A percentile compares a stretch with the other conserved stretches of the same genome.
Evolutionary conservation across 106 monocot species (phyloP).

Genomic region (Phalaenopsis equestris): DNA sequence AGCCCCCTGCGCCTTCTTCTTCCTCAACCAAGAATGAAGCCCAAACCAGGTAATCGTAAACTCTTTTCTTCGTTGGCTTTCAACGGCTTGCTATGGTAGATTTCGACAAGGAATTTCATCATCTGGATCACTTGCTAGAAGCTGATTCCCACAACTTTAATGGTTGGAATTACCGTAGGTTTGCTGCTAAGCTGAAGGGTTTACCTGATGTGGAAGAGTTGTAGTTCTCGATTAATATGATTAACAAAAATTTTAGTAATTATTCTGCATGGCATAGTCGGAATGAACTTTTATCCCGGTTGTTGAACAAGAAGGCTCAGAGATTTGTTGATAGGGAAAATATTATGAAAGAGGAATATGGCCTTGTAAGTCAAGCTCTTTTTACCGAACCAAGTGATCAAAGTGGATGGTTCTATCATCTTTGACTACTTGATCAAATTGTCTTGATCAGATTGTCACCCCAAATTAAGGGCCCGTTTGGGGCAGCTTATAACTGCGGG

Average conservation of each 20-base stretch:
- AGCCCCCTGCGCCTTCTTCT: too few species aligned
- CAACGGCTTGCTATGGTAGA: constrained; percentile 26
- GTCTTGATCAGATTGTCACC: too few species aligned
- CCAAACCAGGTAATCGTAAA: too few species aligned
- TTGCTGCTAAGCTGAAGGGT: constrained; percentile 58
- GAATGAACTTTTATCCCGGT: constrained; percentile 71
- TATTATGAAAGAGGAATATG: constrained; percentile 61
- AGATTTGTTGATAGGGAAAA: constrained; percentile 48
- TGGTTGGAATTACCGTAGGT: constrained; percentile 94
- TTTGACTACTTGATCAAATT: constrained; percentile 92
- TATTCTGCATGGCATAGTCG: background rate
- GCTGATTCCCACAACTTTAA: constrained; percentile 80
- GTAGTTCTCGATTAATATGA: too few species aligned
- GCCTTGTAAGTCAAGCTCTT: constrained; percentile 75
- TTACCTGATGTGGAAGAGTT: constrained; percentile 67
- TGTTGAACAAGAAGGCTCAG: constrained; percentile 52
- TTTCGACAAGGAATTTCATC: constrained; percentile 57
- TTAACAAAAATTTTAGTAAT: too few species aligned
- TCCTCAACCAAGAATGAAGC: too few species aligned
- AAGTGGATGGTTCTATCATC: constrained; percentile 99
- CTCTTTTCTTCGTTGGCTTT: background rate
- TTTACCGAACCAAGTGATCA: constrained; percentile 95
- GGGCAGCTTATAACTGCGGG: too few species aligned
- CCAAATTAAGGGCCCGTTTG: too few species aligned
- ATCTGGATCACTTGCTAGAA: constrained; percentile 59